phyloP scores from a whole-genome alignment of 179 eudicot genomes.

The Spergularia azorica region DNA sequence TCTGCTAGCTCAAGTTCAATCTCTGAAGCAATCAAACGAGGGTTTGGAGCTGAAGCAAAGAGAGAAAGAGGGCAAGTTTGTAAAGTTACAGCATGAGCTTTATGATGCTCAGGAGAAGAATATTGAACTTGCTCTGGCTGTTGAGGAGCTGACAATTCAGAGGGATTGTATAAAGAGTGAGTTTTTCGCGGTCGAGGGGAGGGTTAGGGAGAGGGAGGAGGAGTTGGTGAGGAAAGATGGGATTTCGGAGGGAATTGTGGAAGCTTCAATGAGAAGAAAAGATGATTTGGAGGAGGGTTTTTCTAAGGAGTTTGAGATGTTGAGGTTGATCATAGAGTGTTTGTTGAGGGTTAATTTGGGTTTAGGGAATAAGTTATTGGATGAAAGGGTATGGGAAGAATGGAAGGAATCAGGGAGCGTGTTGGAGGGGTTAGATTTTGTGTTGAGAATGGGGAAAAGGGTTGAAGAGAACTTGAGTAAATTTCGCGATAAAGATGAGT shows the following conservation, averaged over 20 bases:
- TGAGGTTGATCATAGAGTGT: slow-evolving; percentile 37
- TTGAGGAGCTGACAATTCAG: slow-evolving; percentile 33
- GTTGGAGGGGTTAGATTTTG: slow-evolving; percentile 25
- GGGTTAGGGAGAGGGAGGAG: not conserved
- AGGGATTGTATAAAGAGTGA: slow-evolving; percentile 29
- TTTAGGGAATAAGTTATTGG: slow-evolving; percentile 25
- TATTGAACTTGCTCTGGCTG: slow-evolving; percentile 15
- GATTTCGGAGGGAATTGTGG: slow-evolving; percentile 7
- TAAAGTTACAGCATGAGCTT: slow-evolving; percentile 20
- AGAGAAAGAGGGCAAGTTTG: slow-evolving; percentile 27
- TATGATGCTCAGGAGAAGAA: slow-evolving; percentile 26
- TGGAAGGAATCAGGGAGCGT: slow-evolving; percentile 12
- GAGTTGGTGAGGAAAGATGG: slow-evolving; percentile 29
- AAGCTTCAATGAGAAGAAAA: slow-evolving; percentile 1
- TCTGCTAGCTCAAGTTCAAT: slow-evolving; percentile 23
- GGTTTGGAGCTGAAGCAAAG: slow-evolving; percentile 16
- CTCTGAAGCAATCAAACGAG: slow-evolving; percentile 18
- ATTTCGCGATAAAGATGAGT: slow-evolving; percentile 32
- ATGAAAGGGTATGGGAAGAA: slow-evolving; percentile 18
- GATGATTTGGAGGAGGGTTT: slow-evolving; percentile 23
- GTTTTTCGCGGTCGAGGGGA: slow-evolving; percentile 18
- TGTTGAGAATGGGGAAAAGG: slow-evolving; percentile 31
- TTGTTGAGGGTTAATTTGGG: slow-evolving; percentile 36
- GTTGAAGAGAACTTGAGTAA: slow-evolving; percentile 37
- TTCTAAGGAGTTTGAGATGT: slow-evolving; percentile 10